phyloP scores from a whole-genome alignment of 148 eudicot species.

The Rhododendron vialii region DNA sequence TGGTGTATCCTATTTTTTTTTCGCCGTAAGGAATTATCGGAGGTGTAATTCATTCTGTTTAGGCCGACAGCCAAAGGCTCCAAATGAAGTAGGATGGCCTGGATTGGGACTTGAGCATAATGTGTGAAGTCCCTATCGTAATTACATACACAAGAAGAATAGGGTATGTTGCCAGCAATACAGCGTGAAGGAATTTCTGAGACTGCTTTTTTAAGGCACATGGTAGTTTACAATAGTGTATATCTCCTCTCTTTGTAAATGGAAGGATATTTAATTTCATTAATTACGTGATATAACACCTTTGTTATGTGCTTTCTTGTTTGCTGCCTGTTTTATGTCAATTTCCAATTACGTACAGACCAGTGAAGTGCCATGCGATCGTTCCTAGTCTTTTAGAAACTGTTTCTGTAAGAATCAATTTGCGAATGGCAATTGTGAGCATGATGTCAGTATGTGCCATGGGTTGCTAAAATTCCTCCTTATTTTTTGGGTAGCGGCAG shows the following conservation, averaged over 20 bases:
- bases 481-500: background rate
- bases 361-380: background rate
- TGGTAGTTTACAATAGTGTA: background rate
- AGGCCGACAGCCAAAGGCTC: background rate
- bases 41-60: background rate
- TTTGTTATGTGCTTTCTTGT: too few relatives aligned
- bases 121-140: background rate
- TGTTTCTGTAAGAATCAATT: background rate
- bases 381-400: background rate
- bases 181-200: background rate
- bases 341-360: too few relatives aligned
- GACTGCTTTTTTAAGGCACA: background rate
- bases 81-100: background rate
- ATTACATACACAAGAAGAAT: background rate
- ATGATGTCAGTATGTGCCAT: background rate
- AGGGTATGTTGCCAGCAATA: background rate
- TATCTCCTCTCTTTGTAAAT: background rate
- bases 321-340: too few relatives aligned
- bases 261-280: background rate
- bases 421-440: background rate
- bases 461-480: background rate
- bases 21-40: background rate
- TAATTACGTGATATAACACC: background rate
- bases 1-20: too few relatives aligned
- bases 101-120: background rate